Conservation (phyloP, 306 rosid species). For the Quercus engelmannii region DNA sequence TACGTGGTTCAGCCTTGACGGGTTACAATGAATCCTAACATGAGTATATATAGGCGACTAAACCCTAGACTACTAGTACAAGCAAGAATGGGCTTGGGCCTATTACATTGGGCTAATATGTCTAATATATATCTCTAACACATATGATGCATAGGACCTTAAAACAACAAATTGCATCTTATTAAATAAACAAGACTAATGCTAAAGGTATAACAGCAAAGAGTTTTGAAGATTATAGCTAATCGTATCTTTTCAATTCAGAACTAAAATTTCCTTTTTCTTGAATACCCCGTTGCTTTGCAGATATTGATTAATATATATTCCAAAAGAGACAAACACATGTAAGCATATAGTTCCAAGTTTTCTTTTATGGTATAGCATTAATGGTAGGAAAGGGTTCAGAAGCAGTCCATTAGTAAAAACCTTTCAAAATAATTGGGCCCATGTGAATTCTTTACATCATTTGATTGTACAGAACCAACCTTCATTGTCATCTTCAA, state of each 20-base stretch:
- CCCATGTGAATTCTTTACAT: neutral
- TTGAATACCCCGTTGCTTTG: neutral
- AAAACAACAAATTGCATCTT: neutral
- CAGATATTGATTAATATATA: neutral
- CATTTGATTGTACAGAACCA: constrained; percentile 20
- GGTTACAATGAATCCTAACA: too few species aligned
- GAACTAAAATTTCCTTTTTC: neutral
- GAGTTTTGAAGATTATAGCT: neutral
- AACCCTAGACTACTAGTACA: too few species aligned
- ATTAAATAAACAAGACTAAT: neutral
- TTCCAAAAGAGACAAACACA: neutral
- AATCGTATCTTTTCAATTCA: neutral
- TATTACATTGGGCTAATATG: too few species aligned
- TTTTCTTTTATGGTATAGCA: neutral
- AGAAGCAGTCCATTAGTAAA: neutral
- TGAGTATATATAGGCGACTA: too few species aligned
- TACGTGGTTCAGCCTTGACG: too few species aligned
- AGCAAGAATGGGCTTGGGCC: too few species aligned
- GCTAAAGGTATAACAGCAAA: neutral
- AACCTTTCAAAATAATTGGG: neutral
- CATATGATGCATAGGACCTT: neutral
- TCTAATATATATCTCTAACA: too few species aligned
- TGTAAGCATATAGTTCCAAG: neutral
- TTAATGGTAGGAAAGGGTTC: neutral
- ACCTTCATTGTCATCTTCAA: constrained; percentile 95